Base-by-base conservation (phyloP, 2,329 filamentous ascomycete genomes). In the Phaeoacremonium minimum region DNA sequence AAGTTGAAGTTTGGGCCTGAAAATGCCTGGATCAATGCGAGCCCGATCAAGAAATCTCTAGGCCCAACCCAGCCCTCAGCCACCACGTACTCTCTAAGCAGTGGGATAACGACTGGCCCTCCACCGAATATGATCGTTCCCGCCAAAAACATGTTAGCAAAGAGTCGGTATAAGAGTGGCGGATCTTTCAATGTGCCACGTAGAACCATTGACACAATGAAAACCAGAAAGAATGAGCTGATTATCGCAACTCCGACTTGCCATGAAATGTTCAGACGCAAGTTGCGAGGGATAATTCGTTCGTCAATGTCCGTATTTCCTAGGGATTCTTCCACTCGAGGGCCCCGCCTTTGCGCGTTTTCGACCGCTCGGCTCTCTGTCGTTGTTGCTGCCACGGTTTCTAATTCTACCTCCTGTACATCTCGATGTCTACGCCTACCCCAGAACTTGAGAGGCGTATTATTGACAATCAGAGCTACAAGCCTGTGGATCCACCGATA, bases 81-180 rank as follows among this genome's bases (percentile, higher is more conserved):
- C 0, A 87, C 84, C 22, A 87, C 64, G 46, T 76, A 77, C 41
- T 79, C 71, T 14, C 77, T 66, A 2, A 83, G 62, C 0, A 84
- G 65, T 0, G 80, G 79, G 30, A 83, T 81, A 0, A 83, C 79
- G 1, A 83, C 78, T 0, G 79, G 79, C 0, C 79, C 79, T 3
- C 79, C 78, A 4, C 79, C 79, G 33, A 81, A 77, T 44, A 80
- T 81, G 39, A 82, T 73, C 2, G 83, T 87, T 0, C 83, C 84
- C 0, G 83, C 84, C 0, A 87, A 75, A 48, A 83, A 87, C 60
- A 88, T 74, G 54, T 85, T 87, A 5, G 80, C 68, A 47, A 88
- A 87, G 16, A 88, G 69, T 32, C 72, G 66, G 46, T 78, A 77
- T 0, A 71, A 56, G 0, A 78, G 57, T 0, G 75, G 65, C 0